Percentiles rank a stretch among this genome's conserved stretches.
phyloP scores from a whole-genome alignment of 495 filamentous ascomycete genomes.

The Monascus purpureus region DNA sequence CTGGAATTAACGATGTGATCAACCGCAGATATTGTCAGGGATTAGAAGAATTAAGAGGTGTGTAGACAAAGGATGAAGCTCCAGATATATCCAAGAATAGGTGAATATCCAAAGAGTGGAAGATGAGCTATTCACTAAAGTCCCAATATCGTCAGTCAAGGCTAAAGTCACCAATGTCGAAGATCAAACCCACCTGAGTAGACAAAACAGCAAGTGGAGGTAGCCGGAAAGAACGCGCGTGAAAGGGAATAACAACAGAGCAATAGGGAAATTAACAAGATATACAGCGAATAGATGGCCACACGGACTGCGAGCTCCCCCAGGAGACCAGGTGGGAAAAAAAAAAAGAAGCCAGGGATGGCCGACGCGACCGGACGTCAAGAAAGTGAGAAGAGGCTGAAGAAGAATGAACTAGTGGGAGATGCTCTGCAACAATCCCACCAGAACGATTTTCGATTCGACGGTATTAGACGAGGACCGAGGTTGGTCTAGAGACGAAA shows the following conservation, averaged over 20 bases:
- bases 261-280: neutral
- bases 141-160: no score
- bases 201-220: no score
- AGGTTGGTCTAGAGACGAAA: neutral
- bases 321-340: neutral
- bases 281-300: neutral
- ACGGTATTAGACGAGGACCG: neutral
- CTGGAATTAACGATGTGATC: no score
- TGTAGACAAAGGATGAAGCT: slow-evolving; percentile 5
- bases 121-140: no score
- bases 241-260: no score
- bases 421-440: slow-evolving; percentile 34
- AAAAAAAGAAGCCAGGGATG: slow-evolving; percentile 3
- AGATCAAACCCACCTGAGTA: no score
- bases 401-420: slow-evolving; percentile 13
- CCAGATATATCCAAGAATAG: neutral
- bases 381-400: slow-evolving; percentile 3
- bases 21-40: no score
- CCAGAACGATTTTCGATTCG: slow-evolving; percentile 8
- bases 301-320: neutral
- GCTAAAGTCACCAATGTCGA: no score
- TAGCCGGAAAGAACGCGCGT: no score
- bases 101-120: neutral
- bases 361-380: slow-evolving; percentile 12
- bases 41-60: slow-evolving; percentile 5